Conservation (phyloP, 306 rosid genomes). For the Rubus idaeus region DNA sequence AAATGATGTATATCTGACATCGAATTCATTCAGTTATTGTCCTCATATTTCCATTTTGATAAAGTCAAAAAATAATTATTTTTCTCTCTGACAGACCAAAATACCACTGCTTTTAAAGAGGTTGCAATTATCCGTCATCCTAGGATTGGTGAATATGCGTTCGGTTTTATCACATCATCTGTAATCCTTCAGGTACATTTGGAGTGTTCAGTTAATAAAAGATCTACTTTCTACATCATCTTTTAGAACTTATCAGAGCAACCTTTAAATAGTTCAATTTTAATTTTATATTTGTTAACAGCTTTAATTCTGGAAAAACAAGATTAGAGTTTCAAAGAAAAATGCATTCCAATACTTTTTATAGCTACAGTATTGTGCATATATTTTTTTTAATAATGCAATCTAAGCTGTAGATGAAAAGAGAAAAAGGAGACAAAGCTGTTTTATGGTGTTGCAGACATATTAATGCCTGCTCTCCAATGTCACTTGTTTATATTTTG, state of each 20-base stretch:
- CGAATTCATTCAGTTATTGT: background rate
- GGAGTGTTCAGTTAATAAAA: background rate
- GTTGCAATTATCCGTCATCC: conserved; percentile 61
- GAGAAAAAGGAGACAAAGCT: background rate
- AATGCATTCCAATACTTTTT: background rate
- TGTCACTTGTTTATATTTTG: background rate
- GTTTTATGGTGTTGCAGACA: background rate
- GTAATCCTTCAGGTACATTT: conserved; percentile 48
- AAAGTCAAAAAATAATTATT: background rate
- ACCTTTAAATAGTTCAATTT: background rate
- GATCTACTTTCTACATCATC: background rate
- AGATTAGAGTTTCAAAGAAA: background rate
- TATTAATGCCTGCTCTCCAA: background rate
- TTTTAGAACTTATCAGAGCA: background rate
- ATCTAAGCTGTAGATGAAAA: background rate
- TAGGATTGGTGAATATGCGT: conserved; percentile 53
- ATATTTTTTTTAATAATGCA: background rate
- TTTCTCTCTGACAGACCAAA: conserved; percentile 39
- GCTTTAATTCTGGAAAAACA: background rate
- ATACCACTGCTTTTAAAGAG: conserved; percentile 55
- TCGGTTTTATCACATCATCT: conserved; percentile 55
- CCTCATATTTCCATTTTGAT: background rate
- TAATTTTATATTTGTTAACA: background rate
- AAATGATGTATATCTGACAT: background rate
- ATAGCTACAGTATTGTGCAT: background rate